These are phyloP conservation scores for Narthecium ossifragum DNA, from an alignment of 106 monocot genomes.

Conservation along the genomic window DNA sequence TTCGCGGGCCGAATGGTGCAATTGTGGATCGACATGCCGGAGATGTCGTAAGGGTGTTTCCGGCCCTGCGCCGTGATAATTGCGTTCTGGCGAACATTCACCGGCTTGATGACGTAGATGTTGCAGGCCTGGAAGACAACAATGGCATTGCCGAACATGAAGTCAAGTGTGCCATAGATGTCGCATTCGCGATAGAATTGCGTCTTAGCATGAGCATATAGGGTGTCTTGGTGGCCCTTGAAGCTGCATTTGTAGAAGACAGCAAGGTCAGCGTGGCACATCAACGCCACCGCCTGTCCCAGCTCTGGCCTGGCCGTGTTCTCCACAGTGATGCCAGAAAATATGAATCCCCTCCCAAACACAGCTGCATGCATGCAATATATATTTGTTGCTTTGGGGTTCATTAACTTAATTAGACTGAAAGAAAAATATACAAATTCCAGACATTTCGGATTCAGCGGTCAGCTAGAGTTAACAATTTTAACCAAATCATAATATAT, in stretches of 20 bases:
- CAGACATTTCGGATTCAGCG: no score
- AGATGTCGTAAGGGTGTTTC: neutral
- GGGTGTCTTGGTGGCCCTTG: slow-evolving; percentile 23
- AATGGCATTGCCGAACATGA: slow-evolving; percentile 6
- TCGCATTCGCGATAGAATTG: slow-evolving; percentile 17
- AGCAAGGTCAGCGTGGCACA: slow-evolving; percentile 17
- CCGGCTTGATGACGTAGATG: neutral
- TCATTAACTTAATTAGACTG: no score
- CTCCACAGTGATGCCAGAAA: slow-evolving; percentile 11
- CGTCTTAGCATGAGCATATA: slow-evolving; percentile 2
- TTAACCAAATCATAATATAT: neutral
- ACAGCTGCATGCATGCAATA: slow-evolving; percentile 10
- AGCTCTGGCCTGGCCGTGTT: slow-evolving; percentile 22
- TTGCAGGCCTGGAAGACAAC: slow-evolving; percentile 1
- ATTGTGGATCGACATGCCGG: slow-evolving; percentile 17
- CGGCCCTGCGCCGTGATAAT: slow-evolving; percentile 7
- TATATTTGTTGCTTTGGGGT: no score
- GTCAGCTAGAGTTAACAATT: neutral
- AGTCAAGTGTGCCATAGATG: slow-evolving; percentile 4
- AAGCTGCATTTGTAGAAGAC: slow-evolving; percentile 23
- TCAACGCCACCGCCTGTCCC: slow-evolving; percentile 27
- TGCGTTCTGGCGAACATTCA: neutral
- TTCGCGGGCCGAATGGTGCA: slow-evolving; percentile 9
- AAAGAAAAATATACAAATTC: no score
- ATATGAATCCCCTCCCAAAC: slow-evolving; percentile 16